A percentile compares a stretch with the other conserved stretches of the same genome.
These are phyloP conservation scores for Epichloe bromicola DNA, from an alignment of 2,329 filamentous ascomycete genomes.

Conservation along the genomic window DNA sequence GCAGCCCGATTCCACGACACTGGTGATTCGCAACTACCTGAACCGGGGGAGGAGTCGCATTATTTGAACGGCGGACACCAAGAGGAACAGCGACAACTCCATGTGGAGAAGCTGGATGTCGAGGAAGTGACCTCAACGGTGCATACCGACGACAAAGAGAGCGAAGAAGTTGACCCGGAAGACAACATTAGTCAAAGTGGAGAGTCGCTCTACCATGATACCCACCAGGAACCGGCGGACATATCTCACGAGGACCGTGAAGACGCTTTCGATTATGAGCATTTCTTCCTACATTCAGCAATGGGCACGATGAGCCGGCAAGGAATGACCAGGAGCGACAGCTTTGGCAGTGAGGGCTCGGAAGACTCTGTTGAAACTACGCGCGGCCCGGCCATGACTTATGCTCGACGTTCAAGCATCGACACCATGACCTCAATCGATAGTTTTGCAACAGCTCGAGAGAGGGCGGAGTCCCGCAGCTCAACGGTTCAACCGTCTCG, in stretches of 20 bases:
- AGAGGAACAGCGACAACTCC: not conserved
- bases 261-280: slow-evolving; percentile 92
- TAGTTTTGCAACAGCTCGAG: slow-evolving; percentile 44
- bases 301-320: slow-evolving; percentile 59
- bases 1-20: not conserved
- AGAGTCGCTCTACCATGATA: slow-evolving; percentile 50
- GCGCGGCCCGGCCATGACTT: slow-evolving; percentile 27
- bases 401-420: slow-evolving; percentile 30
- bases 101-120: not conserved
- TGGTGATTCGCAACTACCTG: not conserved
- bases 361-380: slow-evolving; percentile 51
- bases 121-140: slow-evolving; percentile 1
- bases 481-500: slow-evolving; percentile 12
- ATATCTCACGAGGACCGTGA: slow-evolving; percentile 83
- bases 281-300: slow-evolving; percentile 88
- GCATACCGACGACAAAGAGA: slow-evolving; percentile 13
- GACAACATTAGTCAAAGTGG: slow-evolving; percentile 46
- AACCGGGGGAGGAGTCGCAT: not conserved
- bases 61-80: not conserved
- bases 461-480: slow-evolving; percentile 26
- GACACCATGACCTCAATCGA: slow-evolving; percentile 38
- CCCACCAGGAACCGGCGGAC: slow-evolving; percentile 34
- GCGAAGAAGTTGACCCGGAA: slow-evolving; percentile 1
- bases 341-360: slow-evolving; percentile 42
- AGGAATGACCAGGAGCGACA: slow-evolving; percentile 18